phyloP scores from a whole-genome alignment of 1,284 basidiomycete genomes.

The Leccinum solheimii region DNA sequence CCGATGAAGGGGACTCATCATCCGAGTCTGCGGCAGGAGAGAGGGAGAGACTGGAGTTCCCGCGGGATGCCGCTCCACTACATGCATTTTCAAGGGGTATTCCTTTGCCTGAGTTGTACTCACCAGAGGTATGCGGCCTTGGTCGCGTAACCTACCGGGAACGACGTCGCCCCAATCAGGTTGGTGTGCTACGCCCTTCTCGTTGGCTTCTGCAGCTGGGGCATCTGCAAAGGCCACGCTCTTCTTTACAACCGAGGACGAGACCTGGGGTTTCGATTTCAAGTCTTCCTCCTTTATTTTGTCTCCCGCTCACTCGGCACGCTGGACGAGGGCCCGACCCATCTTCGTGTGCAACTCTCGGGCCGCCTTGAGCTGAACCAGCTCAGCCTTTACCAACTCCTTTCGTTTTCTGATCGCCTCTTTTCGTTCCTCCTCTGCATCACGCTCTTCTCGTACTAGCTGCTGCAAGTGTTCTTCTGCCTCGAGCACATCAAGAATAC shows the following conservation, averaged over 20 bases:
- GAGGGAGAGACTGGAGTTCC: slow-evolving; percentile 25
- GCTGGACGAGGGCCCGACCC: slow-evolving; percentile 64
- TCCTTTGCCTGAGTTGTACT: slow-evolving; percentile 39
- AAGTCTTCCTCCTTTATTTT: slow-evolving; percentile 40
- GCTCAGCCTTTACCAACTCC: slow-evolving; percentile 52
- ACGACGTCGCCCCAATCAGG: slow-evolving; percentile 57
- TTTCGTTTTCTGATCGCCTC: slow-evolving; percentile 51
- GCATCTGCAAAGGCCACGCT: slow-evolving; percentile 62
- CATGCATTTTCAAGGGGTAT: slow-evolving; percentile 63
- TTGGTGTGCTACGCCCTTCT: slow-evolving; percentile 6
- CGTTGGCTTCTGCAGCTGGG: slow-evolving; percentile 21
- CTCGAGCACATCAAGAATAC: slow-evolving; percentile 67
- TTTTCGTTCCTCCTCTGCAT: slow-evolving; percentile 43
- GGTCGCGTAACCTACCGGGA: slow-evolving; percentile 46
- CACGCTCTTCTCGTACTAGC: slow-evolving; percentile 40
- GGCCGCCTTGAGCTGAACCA: slow-evolving; percentile 51
- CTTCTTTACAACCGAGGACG: slow-evolving; percentile 49
- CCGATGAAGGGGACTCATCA: slow-evolving; percentile 45
- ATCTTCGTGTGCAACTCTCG: slow-evolving; percentile 73
- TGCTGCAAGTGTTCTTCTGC: slow-evolving; percentile 60
- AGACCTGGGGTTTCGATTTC: slow-evolving; percentile 10
- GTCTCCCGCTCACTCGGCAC: slow-evolving; percentile 44
- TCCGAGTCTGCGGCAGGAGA: slow-evolving; percentile 42
- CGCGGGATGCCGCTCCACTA: slow-evolving; percentile 60
- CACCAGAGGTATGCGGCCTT: slow-evolving; percentile 41